Percentiles rank a stretch among this genome's conserved stretches.
Evolutionary conservation across 2,329 filamentous ascomycete species (phyloP).

Genomic region (Botrytis elliptica): DNA sequence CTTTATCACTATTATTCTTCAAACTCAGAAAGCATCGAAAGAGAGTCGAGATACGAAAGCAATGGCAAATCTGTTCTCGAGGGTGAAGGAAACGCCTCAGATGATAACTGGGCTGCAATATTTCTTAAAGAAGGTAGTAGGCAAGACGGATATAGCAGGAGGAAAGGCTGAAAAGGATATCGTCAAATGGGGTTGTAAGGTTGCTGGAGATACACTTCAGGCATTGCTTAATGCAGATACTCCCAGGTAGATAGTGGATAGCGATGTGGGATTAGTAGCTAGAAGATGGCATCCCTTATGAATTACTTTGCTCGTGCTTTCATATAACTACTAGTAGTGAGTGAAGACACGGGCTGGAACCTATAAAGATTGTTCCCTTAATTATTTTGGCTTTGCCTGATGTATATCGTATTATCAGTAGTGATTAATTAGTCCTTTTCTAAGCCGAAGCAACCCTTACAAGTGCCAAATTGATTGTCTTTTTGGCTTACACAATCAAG

Average conservation of each 20-base stretch:
- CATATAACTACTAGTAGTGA: not conserved
- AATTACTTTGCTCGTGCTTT: not conserved
- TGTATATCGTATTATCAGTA: not conserved
- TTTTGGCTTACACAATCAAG: conserved; percentile 3
- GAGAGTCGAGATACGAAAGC: conserved; percentile 52
- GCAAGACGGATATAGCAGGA: conserved; percentile 58
- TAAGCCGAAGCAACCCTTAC: conserved; percentile 3
- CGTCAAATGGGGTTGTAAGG: conserved; percentile 49
- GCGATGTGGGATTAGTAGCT: not conserved
- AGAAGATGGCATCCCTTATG: not conserved
- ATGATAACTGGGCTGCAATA: conserved; percentile 74
- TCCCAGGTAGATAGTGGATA: not conserved
- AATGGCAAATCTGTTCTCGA: conserved; percentile 65
- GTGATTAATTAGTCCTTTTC: not conserved
- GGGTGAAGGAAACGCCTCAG: conserved; percentile 61
- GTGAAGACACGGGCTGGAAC: not conserved
- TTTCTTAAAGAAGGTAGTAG: conserved; percentile 74
- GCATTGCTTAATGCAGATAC: conserved; percentile 25
- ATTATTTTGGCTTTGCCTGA: not conserved
- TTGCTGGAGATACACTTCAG: conserved; percentile 42
- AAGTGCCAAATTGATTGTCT: not conserved
- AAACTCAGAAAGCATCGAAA: conserved; percentile 55
- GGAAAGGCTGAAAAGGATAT: conserved; percentile 49
- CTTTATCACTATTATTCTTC: conserved; percentile 71
- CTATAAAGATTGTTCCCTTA: not conserved